A percentile compares a stretch with the other conserved stretches of the same genome.
phyloP scores from a whole-genome alignment of 2,329 filamentous ascomycete genomes.

The Ophioceras dolichostomum region DNA sequence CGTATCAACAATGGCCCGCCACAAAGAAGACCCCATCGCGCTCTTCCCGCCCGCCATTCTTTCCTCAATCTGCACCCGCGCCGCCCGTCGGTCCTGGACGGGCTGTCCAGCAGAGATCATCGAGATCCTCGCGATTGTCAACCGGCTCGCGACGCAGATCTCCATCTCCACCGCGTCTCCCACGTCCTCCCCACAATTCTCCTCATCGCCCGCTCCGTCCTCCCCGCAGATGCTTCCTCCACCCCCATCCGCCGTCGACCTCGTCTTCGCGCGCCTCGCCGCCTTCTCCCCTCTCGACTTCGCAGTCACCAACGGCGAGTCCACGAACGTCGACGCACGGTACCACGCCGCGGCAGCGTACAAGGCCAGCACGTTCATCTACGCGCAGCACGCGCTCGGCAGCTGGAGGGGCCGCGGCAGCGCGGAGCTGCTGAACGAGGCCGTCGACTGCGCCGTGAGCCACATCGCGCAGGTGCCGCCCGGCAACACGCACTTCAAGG shows the following conservation, averaged over 20 bases:
- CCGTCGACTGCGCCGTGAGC: not conserved
- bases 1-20: not conserved
- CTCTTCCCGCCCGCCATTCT: not conserved
- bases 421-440: not conserved
- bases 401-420: not conserved
- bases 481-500: not conserved
- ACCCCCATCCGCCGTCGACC: not conserved
- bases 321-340: not conserved
- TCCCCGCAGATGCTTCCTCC: not conserved
- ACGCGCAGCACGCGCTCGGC: not conserved
- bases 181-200: not conserved
- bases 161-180: not conserved
- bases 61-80: not conserved
- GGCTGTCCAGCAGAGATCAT: not conserved
- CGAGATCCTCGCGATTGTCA: not conserved
- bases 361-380: not conserved
- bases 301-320: not conserved
- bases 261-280: not conserved
- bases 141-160: not conserved
- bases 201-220: not conserved
- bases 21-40: not conserved
- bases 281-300: not conserved
- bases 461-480: not conserved
- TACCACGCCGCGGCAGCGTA: not conserved
- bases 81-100: not conserved